These are phyloP conservation scores for Vigna trinervia DNA, from an alignment of 306 rosid genomes.

Conservation along the genomic window DNA sequence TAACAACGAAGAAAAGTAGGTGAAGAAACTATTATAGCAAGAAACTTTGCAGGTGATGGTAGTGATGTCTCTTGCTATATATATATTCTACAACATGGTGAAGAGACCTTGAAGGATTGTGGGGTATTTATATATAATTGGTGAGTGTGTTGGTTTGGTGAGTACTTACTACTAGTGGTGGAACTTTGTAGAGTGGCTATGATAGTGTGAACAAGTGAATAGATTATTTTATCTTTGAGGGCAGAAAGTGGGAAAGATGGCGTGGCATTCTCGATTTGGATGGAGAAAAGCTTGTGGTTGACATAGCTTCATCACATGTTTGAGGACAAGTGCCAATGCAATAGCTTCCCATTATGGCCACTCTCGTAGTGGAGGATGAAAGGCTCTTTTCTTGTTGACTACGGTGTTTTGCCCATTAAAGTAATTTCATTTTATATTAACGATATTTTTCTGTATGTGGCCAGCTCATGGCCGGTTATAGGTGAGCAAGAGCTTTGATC, in stretches of 20 bases:
- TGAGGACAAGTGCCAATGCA: constrained; percentile 43
- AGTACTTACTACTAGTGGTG: neutral
- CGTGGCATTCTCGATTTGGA: constrained; percentile 40
- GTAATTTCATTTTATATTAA: neutral
- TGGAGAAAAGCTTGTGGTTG: constrained; percentile 49
- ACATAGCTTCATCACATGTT: constrained; percentile 12
- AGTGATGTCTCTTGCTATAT: neutral
- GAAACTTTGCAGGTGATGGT: constrained; percentile 3
- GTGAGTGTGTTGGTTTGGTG: neutral
- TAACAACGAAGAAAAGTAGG: neutral
- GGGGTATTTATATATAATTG: constrained; percentile 45
- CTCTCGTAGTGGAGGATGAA: constrained; percentile 53
- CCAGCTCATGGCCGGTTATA: constrained; percentile 33
- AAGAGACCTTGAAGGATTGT: constrained; percentile 15
- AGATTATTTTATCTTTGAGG: constrained; percentile 27
- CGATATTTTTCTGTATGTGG: constrained; percentile 26
- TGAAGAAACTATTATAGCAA: neutral
- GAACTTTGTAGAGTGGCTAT: neutral
- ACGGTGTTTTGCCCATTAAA: neutral
- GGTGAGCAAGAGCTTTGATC: neutral
- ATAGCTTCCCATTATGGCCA: constrained; percentile 47
- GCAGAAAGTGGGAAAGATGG: constrained; percentile 33
- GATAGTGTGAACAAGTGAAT: constrained; percentile 30
- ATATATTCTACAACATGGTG: neutral
- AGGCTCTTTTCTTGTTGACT: constrained; percentile 40